phyloP scores from a whole-genome alignment of 257 asterid species.

The Petrea volubilis region DNA sequence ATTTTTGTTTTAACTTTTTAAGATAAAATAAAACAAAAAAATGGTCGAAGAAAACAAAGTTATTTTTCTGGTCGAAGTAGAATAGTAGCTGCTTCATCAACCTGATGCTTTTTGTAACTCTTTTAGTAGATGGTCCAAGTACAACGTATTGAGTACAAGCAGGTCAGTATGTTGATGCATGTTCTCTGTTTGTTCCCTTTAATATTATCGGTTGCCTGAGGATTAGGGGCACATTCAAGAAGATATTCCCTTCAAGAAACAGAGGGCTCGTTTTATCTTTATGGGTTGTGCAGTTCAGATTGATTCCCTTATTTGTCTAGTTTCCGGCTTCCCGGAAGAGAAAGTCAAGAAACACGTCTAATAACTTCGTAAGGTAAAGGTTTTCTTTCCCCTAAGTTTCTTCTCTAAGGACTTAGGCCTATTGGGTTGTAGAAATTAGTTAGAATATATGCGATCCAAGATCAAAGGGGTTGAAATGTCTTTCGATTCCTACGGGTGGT shows the following conservation, averaged over 20 bases:
- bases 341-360: no score
- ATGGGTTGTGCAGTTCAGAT: no score
- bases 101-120: background rate
- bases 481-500: no score
- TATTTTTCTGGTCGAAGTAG: background rate
- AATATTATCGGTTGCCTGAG: slow-evolving; percentile 19
- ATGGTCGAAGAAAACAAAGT: background rate
- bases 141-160: background rate
- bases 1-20: background rate
- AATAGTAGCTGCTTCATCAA: background rate
- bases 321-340: no score
- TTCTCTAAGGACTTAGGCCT: no score
- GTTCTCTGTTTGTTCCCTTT: background rate
- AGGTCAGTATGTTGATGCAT: background rate
- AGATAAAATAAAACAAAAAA: background rate
- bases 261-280: background rate
- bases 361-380: no score
- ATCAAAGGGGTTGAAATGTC: no score
- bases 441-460: no score
- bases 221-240: background rate
- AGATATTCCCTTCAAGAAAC: background rate
- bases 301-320: no score
- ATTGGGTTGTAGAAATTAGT: no score
- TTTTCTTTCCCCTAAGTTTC: no score
- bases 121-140: no score